A percentile compares a stretch with the other conserved stretches of the same genome.
phyloP scores from a whole-genome alignment of 371 early-diverging fungal species.

The Encephalitozoon hellem region DNA sequence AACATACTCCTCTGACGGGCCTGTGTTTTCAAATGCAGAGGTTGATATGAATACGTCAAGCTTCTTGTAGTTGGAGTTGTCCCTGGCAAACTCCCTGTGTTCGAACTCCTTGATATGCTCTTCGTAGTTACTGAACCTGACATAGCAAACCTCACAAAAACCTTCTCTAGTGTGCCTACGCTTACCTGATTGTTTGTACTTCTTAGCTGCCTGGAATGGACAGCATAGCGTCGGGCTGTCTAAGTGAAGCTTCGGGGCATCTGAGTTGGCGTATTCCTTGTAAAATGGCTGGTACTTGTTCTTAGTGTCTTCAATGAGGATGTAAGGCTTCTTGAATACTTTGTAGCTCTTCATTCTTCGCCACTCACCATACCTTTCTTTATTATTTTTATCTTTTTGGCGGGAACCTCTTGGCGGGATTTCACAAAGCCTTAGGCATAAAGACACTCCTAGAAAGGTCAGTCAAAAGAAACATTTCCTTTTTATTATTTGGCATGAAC shows the following conservation, averaged over 20 bases:
- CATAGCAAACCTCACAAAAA: conserved; percentile 59
- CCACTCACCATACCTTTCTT: not conserved
- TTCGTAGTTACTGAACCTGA: conserved; percentile 52
- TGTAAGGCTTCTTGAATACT: conserved; percentile 58
- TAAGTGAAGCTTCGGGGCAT: conserved; percentile 27
- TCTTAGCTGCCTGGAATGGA: conserved; percentile 30
- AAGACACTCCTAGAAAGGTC: not conserved
- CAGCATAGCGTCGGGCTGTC: conserved; percentile 30
- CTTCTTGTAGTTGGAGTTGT: conserved; percentile 45
- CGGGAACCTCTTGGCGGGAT: not conserved
- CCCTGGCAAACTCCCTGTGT: conserved; percentile 46
- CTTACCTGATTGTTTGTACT: conserved; percentile 4
- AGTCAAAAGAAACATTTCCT: conserved; percentile 1
- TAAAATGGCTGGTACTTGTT: conserved; percentile 54
- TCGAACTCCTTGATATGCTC: conserved; percentile 42
- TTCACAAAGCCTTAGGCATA: not conserved
- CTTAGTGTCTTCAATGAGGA: conserved; percentile 57
- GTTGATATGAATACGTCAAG: conserved; percentile 52
- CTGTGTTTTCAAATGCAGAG: not conserved
- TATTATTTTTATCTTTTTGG: conserved; percentile 23
- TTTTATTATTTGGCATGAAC: not conserved
- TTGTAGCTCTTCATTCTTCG: conserved; percentile 49
- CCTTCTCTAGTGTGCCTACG: conserved; percentile 36
- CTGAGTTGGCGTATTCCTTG: conserved; percentile 55
- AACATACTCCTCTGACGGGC: not conserved